Conservation (phyloP, 208 protist genomes). For the Acanthamoeba culbertsoni region DNA sequence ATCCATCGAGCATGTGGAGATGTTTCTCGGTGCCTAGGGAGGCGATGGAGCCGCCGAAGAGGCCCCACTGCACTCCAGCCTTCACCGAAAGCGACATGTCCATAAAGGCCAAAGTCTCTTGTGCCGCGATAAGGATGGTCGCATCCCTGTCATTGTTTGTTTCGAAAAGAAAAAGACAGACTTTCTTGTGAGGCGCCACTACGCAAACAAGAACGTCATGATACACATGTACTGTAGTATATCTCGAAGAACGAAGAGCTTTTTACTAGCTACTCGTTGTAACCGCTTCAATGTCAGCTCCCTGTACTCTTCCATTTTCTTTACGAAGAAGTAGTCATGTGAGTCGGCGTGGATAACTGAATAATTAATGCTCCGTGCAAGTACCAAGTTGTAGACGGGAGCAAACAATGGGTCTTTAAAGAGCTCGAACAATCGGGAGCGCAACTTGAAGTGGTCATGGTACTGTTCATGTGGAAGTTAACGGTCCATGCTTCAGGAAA, state of each 20-base stretch:
- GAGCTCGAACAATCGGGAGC: neutral
- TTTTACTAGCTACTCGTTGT: neutral
- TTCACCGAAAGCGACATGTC: constrained; percentile 64
- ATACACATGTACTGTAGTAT: neutral
- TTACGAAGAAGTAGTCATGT: too few relatives aligned
- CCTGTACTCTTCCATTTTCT: constrained; percentile 31
- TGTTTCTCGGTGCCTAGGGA: constrained; percentile 39
- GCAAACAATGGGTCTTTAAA: constrained; percentile 64
- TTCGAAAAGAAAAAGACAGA: neutral
- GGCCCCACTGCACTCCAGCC: constrained; percentile 45
- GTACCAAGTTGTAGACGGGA: constrained; percentile 23
- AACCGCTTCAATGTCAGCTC: constrained; percentile 64
- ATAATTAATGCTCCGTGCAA: neutral
- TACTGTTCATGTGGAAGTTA: too few relatives aligned
- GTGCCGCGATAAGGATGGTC: constrained; percentile 9
- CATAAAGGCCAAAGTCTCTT: constrained; percentile 42
- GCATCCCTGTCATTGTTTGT: too few relatives aligned
- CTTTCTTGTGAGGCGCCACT: too few relatives aligned
- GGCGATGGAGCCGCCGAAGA: constrained; percentile 1
- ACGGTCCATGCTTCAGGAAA: neutral
- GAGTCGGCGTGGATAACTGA: too few relatives aligned
- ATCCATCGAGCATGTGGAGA: neutral
- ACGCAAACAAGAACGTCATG: neutral
- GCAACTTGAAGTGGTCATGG: neutral
- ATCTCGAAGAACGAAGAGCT: neutral